Evolutionary conservation across 306 rosid species (phyloP).

Genomic region (Prunus persica): DNA sequence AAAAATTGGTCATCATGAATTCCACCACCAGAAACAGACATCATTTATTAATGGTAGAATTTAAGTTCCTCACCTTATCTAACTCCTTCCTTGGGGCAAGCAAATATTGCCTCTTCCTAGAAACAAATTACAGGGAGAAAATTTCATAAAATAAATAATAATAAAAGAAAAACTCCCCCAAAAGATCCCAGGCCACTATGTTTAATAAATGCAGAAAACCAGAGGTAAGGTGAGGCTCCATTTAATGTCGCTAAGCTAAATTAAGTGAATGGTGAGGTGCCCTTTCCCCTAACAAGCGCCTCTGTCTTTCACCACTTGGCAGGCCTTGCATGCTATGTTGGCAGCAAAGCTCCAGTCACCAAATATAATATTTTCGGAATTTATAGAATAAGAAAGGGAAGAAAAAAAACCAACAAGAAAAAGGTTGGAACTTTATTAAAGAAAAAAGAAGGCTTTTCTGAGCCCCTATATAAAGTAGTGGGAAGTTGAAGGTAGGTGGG

Average conservation of each 20-base stretch:
- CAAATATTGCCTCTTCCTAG: conserved; percentile 35
- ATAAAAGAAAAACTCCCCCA: too few species aligned
- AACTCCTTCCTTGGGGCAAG: conserved; percentile 36
- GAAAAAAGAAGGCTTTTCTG: background rate
- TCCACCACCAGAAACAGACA: background rate
- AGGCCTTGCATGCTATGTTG: conserved; percentile 9
- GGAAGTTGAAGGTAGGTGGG: background rate
- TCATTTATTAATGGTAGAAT: conserved; percentile 2
- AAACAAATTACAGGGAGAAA: conserved; percentile 27
- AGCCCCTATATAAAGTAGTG: background rate
- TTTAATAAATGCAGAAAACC: conserved; percentile 36
- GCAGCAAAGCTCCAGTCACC: conserved; percentile 21
- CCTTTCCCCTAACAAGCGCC: background rate
- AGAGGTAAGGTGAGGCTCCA: conserved; percentile 32
- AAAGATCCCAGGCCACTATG: too few species aligned
- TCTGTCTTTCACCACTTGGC: conserved; percentile 53
- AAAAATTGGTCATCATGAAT: background rate
- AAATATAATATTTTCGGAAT: conserved; percentile 16
- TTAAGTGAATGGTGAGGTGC: conserved; percentile 17
- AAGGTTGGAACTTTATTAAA: background rate
- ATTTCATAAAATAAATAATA: background rate
- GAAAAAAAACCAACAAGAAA: background rate
- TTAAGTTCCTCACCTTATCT: conserved; percentile 23
- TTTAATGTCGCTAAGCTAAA: conserved; percentile 30
- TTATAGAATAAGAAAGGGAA: background rate